These are phyloP conservation scores for Hypomontagnella submonticulosa DNA, from an alignment of 495 filamentous ascomycete genomes.

Conservation along the genomic window DNA sequence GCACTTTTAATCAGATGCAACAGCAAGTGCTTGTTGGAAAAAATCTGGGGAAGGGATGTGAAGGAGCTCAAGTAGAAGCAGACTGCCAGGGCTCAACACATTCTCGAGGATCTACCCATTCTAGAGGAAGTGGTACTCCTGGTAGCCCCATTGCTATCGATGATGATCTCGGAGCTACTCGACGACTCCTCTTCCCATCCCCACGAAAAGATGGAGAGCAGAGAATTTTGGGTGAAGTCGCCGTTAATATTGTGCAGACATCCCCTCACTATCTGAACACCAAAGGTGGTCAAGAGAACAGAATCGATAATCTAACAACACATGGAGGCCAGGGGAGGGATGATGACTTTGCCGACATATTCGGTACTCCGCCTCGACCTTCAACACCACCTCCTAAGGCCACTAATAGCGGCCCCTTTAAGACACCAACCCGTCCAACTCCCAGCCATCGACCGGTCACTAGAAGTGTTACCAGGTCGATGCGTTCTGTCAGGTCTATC, in stretches of 20 bases:
- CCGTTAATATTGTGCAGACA: conserved; percentile 66
- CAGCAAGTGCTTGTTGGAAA: conserved; percentile 44
- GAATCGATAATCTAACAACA: conserved; percentile 42
- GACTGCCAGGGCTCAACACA: conserved; percentile 45
- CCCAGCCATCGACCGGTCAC: conserved; percentile 68
- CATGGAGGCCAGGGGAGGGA: conserved; percentile 44
- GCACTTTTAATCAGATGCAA: conserved; percentile 31
- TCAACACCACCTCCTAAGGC: conserved; percentile 71
- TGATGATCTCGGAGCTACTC: conserved; percentile 72
- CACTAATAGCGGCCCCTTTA: conserved; percentile 57
- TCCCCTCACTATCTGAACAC: conserved; percentile 45
- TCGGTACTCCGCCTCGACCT: conserved; percentile 64
- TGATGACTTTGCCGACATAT: conserved; percentile 68
- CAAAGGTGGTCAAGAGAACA: conserved; percentile 58
- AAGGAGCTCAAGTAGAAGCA: conserved; percentile 44
- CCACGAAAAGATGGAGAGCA: conserved; percentile 68
- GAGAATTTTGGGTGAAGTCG: conserved; percentile 68
- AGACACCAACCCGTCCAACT: conserved; percentile 67
- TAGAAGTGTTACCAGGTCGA: conserved; percentile 64
- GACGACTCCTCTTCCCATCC: conserved; percentile 84
- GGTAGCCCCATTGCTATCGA: conserved; percentile 71
- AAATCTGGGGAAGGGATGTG: conserved; percentile 44
- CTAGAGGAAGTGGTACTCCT: conserved; percentile 66
- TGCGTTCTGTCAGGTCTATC: conserved; percentile 54
- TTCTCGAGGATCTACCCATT: conserved; percentile 55